Base-by-base conservation (phyloP, 192 early-diverging fungal genomes). In the Kickxella alabastrina region DNA sequence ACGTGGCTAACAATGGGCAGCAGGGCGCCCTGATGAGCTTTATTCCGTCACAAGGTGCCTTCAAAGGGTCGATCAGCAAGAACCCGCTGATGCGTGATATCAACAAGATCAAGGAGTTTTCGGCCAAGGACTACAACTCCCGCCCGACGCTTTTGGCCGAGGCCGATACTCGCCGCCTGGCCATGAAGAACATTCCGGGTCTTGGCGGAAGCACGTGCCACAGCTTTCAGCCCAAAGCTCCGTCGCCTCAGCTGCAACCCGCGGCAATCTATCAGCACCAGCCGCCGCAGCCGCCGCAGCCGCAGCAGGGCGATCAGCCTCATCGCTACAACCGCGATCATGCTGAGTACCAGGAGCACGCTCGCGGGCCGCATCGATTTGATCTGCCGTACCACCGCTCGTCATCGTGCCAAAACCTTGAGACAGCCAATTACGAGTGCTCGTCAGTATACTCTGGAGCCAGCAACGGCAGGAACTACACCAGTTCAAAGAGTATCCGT, bases 61-160 rank as follows among this genome's bases (percentile, higher is more conserved):
- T 44, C 24, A 18, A 34, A 22, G 64, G 71, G 6, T 59, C 71
- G 1, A 34, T 75, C 21, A 21, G 56, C 2, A 59, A 62, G 24
- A 75, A 75, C 26, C 71, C 71, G 15, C 60, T 75, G 24, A 75
- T 75, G 71, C 64, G 71, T 45, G 71, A 75, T 21, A 37, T 75
- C 36, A 75, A 68, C 57, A 67, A 68, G 44, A 49, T 54, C 31
- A 75, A 75, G 40, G 52, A 56, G 52, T 75, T 75, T 36, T 75
- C 71, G 2, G 59, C 64, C 10, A 54, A 49, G 32, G 71, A 75
- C 38, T 75, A 75, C 44, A 56, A 21, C 3, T 5, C 64, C 5
- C 64, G 71, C 26, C 71, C 71, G 22, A 75, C 71, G 13, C 53
- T 75, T 14, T 60, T 75, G 6, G 71, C 71, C 10, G 71, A 75